phyloP scores from a whole-genome alignment of 169 alveolate genomes.

The Theileria luwenshuni region DNA sequence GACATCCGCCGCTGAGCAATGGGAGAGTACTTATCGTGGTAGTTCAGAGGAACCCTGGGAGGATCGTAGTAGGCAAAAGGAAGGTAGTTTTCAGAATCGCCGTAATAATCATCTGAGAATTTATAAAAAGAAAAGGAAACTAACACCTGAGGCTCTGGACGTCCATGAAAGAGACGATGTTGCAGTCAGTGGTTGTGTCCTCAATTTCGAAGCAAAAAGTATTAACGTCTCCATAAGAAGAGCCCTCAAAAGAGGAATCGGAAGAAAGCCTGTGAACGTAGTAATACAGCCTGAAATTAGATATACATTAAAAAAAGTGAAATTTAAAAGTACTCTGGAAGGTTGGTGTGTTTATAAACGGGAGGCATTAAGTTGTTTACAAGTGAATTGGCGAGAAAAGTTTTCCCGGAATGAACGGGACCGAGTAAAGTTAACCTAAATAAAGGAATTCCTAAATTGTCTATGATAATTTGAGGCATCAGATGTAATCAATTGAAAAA shows the following conservation, averaged over 20 bases:
- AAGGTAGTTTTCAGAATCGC: conserved; percentile 43
- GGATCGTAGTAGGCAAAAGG: conserved; percentile 59
- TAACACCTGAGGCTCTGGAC: conserved; percentile 44
- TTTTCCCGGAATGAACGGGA: conserved; percentile 54
- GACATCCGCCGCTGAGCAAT: conserved; percentile 63
- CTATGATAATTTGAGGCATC: conserved; percentile 63
- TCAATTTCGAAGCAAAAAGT: conserved; percentile 67
- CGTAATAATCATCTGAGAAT: conserved; percentile 29
- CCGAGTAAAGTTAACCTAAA: conserved; percentile 62
- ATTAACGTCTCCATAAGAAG: conserved; percentile 44
- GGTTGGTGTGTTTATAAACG: conserved; percentile 32
- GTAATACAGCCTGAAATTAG: conserved; percentile 43
- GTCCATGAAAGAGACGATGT: conserved; percentile 38
- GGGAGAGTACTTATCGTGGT: conserved; percentile 39
- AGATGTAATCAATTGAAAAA: not conserved
- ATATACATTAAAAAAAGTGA: not conserved
- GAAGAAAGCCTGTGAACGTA: conserved; percentile 47
- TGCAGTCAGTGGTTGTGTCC: conserved; percentile 63
- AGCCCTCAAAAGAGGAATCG: conserved; percentile 40
- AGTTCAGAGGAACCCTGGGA: conserved; percentile 41
- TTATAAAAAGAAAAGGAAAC: not conserved
- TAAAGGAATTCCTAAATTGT: conserved; percentile 55
- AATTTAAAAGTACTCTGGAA: conserved; percentile 44
- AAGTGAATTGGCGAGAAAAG: conserved; percentile 63
- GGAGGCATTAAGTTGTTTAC: conserved; percentile 59